Evolutionary conservation across 2,329 filamentous ascomycete genomes (phyloP).

Genomic region (Thermothelomyces thermophilus): DNA sequence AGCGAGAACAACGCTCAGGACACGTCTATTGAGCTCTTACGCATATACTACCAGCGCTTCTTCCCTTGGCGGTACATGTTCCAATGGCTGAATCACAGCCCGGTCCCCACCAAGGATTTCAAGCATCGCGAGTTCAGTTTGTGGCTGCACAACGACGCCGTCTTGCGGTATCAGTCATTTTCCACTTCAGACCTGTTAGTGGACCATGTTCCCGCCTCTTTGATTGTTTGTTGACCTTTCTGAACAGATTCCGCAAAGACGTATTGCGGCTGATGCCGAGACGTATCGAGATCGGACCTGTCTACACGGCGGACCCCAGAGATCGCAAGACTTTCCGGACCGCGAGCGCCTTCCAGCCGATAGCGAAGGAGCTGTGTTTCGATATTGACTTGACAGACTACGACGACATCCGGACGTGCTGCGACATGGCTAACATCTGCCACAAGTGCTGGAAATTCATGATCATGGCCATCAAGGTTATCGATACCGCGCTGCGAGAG

Average conservation of each 20-base stretch:
- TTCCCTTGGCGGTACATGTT: conserved; percentile 94
- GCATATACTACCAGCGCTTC: conserved; percentile 88
- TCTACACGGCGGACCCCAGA: conserved; percentile 88
- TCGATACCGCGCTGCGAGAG: conserved; percentile 79
- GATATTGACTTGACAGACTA: conserved; percentile 99
- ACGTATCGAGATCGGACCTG: conserved; percentile 97
- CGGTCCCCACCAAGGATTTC: conserved; percentile 80
- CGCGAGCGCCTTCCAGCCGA: conserved; percentile 71
- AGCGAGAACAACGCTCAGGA: conserved; percentile 37
- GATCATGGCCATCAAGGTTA: conserved; percentile 93
- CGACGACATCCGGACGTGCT: conserved; percentile 93
- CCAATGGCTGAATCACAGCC: conserved; percentile 95
- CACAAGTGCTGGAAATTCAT: conserved; percentile 94
- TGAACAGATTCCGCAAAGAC: conserved; percentile 71
- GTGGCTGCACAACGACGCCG: conserved; percentile 85
- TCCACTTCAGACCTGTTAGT: conserved; percentile 46
- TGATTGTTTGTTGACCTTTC: conserved; percentile 3
- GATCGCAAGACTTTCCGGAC: conserved; percentile 85
- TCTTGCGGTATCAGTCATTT: conserved; percentile 80
- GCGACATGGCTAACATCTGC: conserved; percentile 88
- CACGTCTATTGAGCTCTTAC: conserved; percentile 75
- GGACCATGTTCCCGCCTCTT: background rate
- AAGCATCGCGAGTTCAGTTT: conserved; percentile 92
- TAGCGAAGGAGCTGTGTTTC: conserved; percentile 93
- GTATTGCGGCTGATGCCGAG: conserved; percentile 81